Conservation (phyloP, 306 rosid species). For the Canavalia gladiata region DNA sequence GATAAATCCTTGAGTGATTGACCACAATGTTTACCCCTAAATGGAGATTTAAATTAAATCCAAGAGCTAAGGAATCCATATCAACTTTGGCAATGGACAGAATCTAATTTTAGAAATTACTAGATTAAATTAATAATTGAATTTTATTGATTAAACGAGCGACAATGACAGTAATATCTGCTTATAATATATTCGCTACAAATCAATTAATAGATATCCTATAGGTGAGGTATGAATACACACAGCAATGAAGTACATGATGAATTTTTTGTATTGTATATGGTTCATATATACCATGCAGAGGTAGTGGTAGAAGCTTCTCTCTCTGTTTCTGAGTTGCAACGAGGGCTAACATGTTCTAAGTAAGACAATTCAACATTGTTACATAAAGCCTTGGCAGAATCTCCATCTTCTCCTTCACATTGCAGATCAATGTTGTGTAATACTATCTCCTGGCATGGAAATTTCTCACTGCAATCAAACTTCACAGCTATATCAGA, state of each 20-base stretch:
- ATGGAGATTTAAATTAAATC: neutral
- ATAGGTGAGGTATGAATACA: neutral
- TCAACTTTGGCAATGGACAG: neutral
- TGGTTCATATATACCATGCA: neutral
- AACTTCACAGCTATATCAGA: conserved; percentile 67
- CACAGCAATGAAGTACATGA: neutral
- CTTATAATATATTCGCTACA: conserved; percentile 4
- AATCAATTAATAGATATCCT: conserved; percentile 6
- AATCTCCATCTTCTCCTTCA: conserved; percentile 36
- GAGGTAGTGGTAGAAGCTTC: neutral
- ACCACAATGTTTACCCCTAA: neutral
- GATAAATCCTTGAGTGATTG: neutral
- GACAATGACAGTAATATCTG: neutral
- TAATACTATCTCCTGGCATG: conserved; percentile 64
- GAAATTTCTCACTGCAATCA: conserved; percentile 72
- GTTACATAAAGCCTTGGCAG: conserved; percentile 59
- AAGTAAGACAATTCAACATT: conserved; percentile 49
- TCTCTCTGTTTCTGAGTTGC: conserved; percentile 43
- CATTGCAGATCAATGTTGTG: conserved; percentile 55
- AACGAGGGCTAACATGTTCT: conserved; percentile 64
- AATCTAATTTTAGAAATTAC: neutral
- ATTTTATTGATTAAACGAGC: conserved; percentile 1
- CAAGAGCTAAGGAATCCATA: neutral
- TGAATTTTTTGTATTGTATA: neutral
- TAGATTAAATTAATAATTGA: neutral